Conservation (phyloP, 345 rosid species). For the Syzygium aromaticum region DNA sequence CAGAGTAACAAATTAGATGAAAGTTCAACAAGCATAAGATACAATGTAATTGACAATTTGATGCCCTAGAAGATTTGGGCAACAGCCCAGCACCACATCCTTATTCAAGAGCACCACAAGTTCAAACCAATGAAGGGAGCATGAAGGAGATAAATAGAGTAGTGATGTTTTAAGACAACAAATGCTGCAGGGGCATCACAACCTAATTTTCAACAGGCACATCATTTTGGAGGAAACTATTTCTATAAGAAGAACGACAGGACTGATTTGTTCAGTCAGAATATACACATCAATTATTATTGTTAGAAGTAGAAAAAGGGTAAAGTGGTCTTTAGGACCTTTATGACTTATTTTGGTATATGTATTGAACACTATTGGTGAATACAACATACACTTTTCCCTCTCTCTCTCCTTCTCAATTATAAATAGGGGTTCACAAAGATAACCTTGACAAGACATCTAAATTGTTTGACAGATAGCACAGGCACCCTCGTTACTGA, state of each 20-base stretch:
- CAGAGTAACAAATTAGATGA: background rate
- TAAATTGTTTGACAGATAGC: background rate
- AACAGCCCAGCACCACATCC: background rate
- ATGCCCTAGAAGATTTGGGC: background rate
- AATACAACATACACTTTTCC: too few species aligned
- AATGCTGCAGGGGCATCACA: background rate
- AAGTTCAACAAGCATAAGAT: background rate
- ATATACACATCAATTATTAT: background rate
- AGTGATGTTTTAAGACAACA: background rate
- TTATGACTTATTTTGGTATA: too few species aligned
- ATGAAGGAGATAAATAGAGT: background rate
- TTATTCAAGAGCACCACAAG: background rate
- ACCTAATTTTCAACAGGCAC: background rate
- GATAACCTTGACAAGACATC: background rate
- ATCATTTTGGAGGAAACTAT: background rate
- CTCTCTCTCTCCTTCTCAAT: too few species aligned
- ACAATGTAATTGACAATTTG: background rate
- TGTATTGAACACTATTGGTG: too few species aligned
- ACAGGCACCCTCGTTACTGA: too few species aligned
- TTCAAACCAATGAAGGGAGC: background rate
- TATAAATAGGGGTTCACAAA: background rate
- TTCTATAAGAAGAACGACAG: accelerated
- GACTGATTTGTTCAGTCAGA: background rate
- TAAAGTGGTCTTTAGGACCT: too few species aligned
- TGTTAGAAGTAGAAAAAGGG: too few species aligned